Conservation (phyloP, 768 basidiomycete genomes). For the Udeniomyces megalosporus region DNA sequence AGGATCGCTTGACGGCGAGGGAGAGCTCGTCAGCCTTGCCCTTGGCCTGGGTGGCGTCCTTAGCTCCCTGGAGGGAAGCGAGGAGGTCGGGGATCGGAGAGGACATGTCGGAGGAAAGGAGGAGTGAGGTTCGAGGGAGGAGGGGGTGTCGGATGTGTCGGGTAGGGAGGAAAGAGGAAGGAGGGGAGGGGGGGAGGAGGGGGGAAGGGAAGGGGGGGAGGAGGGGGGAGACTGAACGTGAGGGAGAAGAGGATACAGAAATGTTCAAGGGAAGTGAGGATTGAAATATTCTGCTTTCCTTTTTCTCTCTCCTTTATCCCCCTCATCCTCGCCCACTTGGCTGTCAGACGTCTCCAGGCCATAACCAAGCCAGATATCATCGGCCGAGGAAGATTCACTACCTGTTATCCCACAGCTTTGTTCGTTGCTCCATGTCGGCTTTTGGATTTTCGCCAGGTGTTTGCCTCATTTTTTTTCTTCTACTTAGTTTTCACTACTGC, state of each 20-base stretch:
- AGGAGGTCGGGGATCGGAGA: conserved; percentile 40
- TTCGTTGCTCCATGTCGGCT: too few relatives aligned
- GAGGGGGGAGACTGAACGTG: conserved; percentile 19
- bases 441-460: too few relatives aligned
- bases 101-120: conserved; percentile 32
- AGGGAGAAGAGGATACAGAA: neutral
- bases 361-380: too few relatives aligned
- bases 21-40: conserved; percentile 16
- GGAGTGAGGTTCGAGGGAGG: neutral
- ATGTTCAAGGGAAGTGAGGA: too few relatives aligned
- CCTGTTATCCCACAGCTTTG: too few relatives aligned
- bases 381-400: too few relatives aligned
- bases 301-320: too few relatives aligned
- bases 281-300: too few relatives aligned
- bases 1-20: conserved; percentile 16
- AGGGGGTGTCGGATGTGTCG: neutral
- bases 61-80: conserved; percentile 8
- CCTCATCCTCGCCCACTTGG: too few relatives aligned
- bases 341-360: too few relatives aligned
- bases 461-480: too few relatives aligned
- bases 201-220: conserved; percentile 18
- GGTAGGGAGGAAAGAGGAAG: conserved; percentile 21
- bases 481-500: too few relatives aligned
- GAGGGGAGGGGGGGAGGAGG: conserved; percentile 7
- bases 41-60: conserved; percentile 14